Percentiles rank a stretch among this genome's conserved stretches.
Evolutionary conservation across 148 eudicot species (phyloP).

Genomic region (Agrostemma githago): DNA sequence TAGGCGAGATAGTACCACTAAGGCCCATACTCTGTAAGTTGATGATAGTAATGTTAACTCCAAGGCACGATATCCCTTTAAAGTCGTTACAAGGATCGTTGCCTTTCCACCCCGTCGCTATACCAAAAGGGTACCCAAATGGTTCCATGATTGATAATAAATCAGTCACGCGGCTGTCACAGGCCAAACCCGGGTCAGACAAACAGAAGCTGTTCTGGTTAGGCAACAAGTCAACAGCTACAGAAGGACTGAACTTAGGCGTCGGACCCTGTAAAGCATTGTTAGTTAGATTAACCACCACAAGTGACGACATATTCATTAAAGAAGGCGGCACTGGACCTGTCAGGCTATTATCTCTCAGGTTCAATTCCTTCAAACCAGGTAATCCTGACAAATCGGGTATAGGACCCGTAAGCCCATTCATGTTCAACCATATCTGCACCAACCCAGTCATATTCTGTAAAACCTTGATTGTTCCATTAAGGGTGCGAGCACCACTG

Average conservation of each 20-base stretch:
- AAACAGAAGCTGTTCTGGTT: conserved; percentile 63
- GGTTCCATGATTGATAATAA: conserved; percentile 48
- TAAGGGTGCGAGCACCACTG: conserved; percentile 32
- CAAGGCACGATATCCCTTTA: conserved; percentile 50
- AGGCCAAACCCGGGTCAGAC: conserved; percentile 38
- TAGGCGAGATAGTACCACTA: conserved; percentile 60
- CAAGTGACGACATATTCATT: conserved; percentile 31
- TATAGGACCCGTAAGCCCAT: conserved; percentile 68
- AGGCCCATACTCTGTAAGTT: conserved; percentile 49
- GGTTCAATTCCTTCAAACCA: conserved; percentile 42
- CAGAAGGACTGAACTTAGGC: conserved; percentile 40
- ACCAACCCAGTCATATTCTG: conserved; percentile 65
- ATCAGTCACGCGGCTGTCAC: conserved; percentile 49
- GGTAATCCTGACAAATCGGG: conserved; percentile 54
- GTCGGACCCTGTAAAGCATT: conserved; percentile 70
- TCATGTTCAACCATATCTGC: conserved; percentile 60
- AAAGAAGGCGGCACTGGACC: conserved; percentile 67
- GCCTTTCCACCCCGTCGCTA: conserved; percentile 66
- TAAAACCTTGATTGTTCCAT: conserved; percentile 55
- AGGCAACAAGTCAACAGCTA: conserved; percentile 33
- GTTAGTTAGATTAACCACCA: conserved; percentile 52
- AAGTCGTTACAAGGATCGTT: conserved; percentile 64
- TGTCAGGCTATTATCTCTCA: conserved; percentile 67
- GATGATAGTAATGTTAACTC: conserved; percentile 51
- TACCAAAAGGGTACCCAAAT: conserved; percentile 51